These are phyloP conservation scores for Phyllosticta citribraziliensis DNA, from an alignment of 2,329 filamentous ascomycete species.

Conservation along the genomic window DNA sequence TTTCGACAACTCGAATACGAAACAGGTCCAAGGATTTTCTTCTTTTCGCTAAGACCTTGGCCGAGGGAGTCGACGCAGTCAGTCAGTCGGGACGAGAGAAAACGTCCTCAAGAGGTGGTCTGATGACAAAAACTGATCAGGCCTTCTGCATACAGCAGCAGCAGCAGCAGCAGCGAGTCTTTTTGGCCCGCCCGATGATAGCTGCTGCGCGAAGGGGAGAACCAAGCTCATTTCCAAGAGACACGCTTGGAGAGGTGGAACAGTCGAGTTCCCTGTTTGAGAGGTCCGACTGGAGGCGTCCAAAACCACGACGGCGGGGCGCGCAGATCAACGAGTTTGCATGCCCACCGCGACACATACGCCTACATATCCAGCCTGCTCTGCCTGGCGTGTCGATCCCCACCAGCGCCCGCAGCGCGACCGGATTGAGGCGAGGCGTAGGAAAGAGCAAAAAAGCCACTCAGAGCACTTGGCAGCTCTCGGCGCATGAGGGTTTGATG, in stretches of 20 bases:
- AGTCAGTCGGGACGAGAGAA: neutral
- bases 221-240: neutral
- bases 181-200: neutral
- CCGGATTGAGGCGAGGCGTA: neutral
- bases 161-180: neutral
- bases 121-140: neutral
- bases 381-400: neutral
- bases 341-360: neutral
- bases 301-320: neutral
- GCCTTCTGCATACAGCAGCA: neutral
- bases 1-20: neutral
- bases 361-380: neutral
- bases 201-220: neutral
- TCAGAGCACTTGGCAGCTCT: neutral
- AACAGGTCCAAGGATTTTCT: neutral
- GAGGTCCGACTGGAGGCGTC: neutral
- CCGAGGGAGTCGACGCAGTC: neutral
- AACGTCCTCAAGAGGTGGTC: neutral
- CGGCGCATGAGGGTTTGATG: neutral
- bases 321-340: neutral
- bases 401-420: neutral
- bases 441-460: neutral
- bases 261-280: neutral
- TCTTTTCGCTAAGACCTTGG: neutral
- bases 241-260: neutral